Evolutionary conservation across 306 rosid genomes (phyloP).

Genomic region (Macrotyloma uniflorum): DNA sequence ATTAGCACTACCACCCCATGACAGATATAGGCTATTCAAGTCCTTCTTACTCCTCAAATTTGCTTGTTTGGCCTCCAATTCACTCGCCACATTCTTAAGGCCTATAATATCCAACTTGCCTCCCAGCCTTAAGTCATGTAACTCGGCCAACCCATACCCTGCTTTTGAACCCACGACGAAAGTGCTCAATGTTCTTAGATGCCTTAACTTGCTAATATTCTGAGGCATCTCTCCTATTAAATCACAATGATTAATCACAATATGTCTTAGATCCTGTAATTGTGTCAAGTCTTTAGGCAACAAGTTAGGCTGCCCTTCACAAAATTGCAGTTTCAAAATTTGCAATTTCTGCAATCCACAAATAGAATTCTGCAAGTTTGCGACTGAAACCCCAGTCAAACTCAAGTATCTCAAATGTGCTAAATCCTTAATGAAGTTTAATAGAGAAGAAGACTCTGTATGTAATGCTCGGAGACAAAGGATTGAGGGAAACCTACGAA

Average conservation of each 20-base stretch:
- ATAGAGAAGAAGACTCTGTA: not conserved
- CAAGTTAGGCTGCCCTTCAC: fast-evolving
- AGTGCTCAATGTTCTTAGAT: not conserved
- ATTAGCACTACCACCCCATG: not conserved
- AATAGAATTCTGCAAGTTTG: not conserved
- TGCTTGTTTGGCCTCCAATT: not conserved
- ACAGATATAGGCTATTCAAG: not conserved
- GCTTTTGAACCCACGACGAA: not conserved
- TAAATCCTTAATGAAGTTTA: not conserved
- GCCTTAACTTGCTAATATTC: not conserved
- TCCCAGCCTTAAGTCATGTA: not conserved
- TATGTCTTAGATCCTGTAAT: constrained; percentile 16
- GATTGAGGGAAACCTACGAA: not conserved
- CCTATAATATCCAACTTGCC: not conserved
- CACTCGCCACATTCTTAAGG: not conserved
- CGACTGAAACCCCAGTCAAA: fast-evolving
- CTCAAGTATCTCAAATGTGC: constrained; percentile 4
- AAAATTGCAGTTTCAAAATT: not conserved
- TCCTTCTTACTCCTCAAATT: not conserved
- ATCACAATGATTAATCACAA: not conserved
- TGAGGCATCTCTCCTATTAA: not conserved
- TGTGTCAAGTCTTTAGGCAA: not conserved
- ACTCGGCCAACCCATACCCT: constrained; percentile 9
- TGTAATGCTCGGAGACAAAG: constrained; percentile 1
- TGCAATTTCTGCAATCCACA: not conserved